Evolutionary conservation across 176 grass and related monocot genomes (phyloP).

Genomic region (Neostapfia colusana): DNA sequence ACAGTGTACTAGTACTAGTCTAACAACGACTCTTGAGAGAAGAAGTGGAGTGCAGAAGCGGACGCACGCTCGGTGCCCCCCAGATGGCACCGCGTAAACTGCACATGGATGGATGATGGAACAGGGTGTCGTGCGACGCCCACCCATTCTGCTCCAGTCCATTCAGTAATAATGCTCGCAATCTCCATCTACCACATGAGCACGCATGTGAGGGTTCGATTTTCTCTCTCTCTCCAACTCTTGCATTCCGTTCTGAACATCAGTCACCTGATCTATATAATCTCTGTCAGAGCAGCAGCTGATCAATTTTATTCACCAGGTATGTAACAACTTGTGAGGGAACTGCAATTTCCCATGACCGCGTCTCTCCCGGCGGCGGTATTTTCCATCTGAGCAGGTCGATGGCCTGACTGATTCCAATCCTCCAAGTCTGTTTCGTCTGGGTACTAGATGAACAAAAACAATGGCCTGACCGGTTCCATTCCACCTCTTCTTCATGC

Average conservation of each 20-base stretch:
- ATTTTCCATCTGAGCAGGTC: not conserved
- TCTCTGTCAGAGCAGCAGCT: not conserved
- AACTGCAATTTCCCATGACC: not conserved
- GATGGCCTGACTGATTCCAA: slow-evolving; percentile 12
- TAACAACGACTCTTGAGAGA: not conserved
- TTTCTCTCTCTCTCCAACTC: too few species aligned
- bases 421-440: not conserved
- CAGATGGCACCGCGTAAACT: slow-evolving; percentile 35
- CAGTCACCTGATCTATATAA: not conserved
- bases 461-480: not conserved
- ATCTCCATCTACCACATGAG: not conserved
- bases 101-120: slow-evolving; percentile 23
- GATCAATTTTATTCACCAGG: not conserved
- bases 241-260: not conserved
- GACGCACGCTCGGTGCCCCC: not conserved
- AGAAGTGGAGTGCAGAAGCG: not conserved
- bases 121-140: slow-evolving; percentile 15
- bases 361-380: not conserved
- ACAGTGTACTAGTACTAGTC: not conserved
- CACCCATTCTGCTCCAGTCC: not conserved
- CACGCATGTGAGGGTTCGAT: not conserved
- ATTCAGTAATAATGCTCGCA: not conserved
- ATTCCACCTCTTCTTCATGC: not conserved
- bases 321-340: not conserved
- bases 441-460: slow-evolving; percentile 13